These are phyloP conservation scores for Salvia miltiorrhiza DNA, from an alignment of 257 asterid genomes.

Conservation along the genomic window DNA sequence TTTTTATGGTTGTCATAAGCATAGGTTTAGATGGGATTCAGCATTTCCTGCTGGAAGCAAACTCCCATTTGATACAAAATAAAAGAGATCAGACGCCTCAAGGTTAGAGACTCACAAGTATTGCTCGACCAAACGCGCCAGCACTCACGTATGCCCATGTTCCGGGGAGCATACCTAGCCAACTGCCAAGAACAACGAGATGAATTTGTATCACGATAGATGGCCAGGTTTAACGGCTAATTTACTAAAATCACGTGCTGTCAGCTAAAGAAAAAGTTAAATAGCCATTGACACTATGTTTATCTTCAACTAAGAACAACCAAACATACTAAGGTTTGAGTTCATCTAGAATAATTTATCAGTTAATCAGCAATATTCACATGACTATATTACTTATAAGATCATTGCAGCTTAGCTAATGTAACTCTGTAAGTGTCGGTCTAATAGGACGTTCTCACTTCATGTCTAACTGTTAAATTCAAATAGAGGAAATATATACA, in stretches of 20 bases:
- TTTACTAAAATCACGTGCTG: not conserved
- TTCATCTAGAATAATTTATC: not conserved
- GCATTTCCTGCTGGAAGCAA: not conserved
- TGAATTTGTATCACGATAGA: conserved; percentile 11
- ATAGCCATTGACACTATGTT: not conserved
- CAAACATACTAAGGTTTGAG: not conserved
- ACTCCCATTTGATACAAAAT: not conserved
- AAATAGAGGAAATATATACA: too few species aligned
- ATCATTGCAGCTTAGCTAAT: not conserved
- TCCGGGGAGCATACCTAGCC: conserved; percentile 99
- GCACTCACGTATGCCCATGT: conserved; percentile 99
- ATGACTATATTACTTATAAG: not conserved
- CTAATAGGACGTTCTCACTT: not conserved
- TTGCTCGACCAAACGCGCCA: conserved; percentile 94
- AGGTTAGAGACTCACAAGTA: conserved; percentile 57
- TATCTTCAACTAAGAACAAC: not conserved
- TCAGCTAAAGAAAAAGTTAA: not conserved
- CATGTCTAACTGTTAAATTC: not conserved
- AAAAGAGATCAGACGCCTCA: not conserved
- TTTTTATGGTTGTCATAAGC: not conserved
- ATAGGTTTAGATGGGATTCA: not conserved
- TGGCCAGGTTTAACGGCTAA: not conserved
- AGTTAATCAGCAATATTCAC: not conserved
- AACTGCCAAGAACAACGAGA: conserved; percentile 44
- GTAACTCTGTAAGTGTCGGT: not conserved